Base-by-base conservation (phyloP, 2,329 filamentous ascomycete genomes). In the Teratosphaeria destructans region DNA sequence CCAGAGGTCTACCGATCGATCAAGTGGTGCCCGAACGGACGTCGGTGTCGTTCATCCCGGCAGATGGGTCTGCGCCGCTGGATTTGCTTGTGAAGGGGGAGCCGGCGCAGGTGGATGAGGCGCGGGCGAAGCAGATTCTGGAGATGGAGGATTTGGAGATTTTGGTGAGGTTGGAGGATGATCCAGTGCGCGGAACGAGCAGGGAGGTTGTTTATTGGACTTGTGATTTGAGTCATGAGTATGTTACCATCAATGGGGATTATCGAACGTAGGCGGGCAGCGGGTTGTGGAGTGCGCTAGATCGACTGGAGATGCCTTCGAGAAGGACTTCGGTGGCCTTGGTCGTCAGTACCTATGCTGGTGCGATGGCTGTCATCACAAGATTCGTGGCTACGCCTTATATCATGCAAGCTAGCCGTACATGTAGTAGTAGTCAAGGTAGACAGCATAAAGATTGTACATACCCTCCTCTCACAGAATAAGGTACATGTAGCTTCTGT, bases 141-240 rank as follows among this genome's bases (percentile, higher is more conserved):
- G 84, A 89, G 66, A 82, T 84, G 64, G 88, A 91, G 71, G 87
- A 94, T 70, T 73, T 94, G 63, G 88, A 93, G 75, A 92, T 95
- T 62, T 72, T 88, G 43, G 87, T 95, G 5, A 81, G 80, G 60
- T 72, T 95, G 58, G 88, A 88, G 29, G 88, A 87, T 54, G 86
- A 84, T 11, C 35, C 52, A 10, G 37, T 19, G 19, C 43, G 11
- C 12, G 27, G 32, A 10, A 47, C 29, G 32, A 23, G 10, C 16
- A n/a, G 26, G 55, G 52, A 37, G 39, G 57, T 87, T 1, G 83
- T 85, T 5, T 89, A 90, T 72, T 94, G 88, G 85, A 94, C 89
- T 47, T 94, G 90, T 70, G 90, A 95, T 72, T 90, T 92, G 66
- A 90, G 87, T 70, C 88, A 92, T 70, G 88, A 92, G 79, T 95